A percentile compares a stretch with the other conserved stretches of the same genome.
Conservation (phyloP, 73 alveolate species). For the Stentor coeruleus region DNA sequence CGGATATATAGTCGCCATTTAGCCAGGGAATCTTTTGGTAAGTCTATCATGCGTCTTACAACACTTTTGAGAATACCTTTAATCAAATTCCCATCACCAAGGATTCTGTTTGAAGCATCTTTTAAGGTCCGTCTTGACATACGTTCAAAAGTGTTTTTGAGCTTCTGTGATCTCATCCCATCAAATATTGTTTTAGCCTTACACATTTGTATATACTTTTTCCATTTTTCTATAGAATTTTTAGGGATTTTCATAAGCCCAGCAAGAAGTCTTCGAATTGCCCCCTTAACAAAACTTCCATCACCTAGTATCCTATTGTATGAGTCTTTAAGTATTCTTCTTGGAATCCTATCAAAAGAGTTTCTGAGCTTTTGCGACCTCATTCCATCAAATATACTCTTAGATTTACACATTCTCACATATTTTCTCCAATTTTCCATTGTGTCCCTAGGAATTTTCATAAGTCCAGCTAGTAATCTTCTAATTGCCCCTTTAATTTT, state of each 20-base stretch:
- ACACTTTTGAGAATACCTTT: background rate
- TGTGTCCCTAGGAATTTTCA: constrained; percentile 2
- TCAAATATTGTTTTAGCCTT: background rate
- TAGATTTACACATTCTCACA: background rate
- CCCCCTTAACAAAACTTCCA: background rate
- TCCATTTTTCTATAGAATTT: background rate
- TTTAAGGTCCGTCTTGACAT: background rate
- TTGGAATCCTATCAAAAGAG: background rate
- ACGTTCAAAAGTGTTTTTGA: background rate
- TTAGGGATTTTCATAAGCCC: background rate
- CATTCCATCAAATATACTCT: background rate
- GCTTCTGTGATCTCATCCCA: background rate
- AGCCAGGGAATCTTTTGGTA: constrained; percentile 4
- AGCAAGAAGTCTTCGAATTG: background rate
- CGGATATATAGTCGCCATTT: background rate
- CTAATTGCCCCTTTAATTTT: constrained; percentile 14
- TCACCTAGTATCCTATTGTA: constrained; percentile 8
- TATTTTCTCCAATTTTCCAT: constrained; percentile 2
- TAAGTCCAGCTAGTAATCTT: background rate
- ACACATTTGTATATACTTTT: background rate
- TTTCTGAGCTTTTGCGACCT: background rate
- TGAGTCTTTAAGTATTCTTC: background rate
- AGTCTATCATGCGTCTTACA: background rate
- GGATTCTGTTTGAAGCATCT: background rate
- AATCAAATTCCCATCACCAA: background rate